Base-by-base conservation (phyloP, 2,329 filamentous ascomycete species). In the Monosporascus sp. region DNA sequence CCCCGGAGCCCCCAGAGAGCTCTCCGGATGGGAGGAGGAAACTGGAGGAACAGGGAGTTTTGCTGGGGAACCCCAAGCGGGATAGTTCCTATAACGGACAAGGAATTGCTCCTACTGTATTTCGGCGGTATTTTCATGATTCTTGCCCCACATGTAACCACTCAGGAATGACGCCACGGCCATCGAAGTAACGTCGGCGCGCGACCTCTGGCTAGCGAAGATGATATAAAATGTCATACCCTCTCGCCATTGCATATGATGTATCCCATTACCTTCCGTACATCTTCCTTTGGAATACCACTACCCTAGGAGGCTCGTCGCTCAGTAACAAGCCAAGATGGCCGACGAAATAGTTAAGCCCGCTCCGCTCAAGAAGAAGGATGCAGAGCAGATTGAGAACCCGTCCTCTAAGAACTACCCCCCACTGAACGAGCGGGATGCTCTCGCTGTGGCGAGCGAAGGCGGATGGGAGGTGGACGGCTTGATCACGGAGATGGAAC, bases 401-500 rank as follows among this genome's bases (percentile, higher is more conserved):
- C 58, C 59, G 3, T 46, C 59, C 18, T 22, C 53, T n/a, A 49
- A 54, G 37, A 51, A 36, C 14, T 57, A 63, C 20, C 61, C 61
- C 4, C 51, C 55, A 27, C 54, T 66, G 54, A 59, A 58, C 43
- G 64, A 66, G 56, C 60, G 60, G 47, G 56, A 75, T 51, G 70
- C 72, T 18, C 53, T 72, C 14, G 72, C 74, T 51, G 62, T 70
- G 8, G 68, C 72, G 5, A 62, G 65, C 36, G 67, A 65, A 25
- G 69, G 66, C 46, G 65, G 64, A 3, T 64, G 58, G 53, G 70
- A 74, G 46, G 63, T 75, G 17, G 69, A 75, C 47, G 65, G 64
- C 15, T 63, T 75, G 49, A 74, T 76, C 36, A 60, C 60, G 24
- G 68, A 72, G 48, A 72, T 76, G 72, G 74, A 76, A 60, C 62